Percentiles rank a stretch among this genome's conserved stretches.
Evolutionary conservation across 495 filamentous ascomycete species (phyloP).

Genomic region (Aspergillus affinis): DNA sequence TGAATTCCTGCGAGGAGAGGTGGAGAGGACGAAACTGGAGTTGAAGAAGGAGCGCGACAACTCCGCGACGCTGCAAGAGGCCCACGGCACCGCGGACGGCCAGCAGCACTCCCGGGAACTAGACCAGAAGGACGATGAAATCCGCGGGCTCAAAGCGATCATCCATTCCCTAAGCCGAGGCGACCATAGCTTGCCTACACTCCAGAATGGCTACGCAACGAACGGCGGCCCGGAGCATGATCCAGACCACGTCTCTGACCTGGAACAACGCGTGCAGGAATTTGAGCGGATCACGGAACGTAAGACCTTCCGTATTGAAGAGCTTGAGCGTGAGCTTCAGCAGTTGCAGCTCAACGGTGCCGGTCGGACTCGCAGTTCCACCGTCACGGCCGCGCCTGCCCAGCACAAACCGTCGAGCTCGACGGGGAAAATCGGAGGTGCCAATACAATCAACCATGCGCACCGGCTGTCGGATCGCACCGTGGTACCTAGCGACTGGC

Average conservation of each 20-base stretch:
- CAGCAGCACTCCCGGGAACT: constrained; percentile 64
- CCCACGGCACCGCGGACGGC: constrained; percentile 49
- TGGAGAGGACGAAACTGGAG: constrained; percentile 90
- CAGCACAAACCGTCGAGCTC: constrained; percentile 42
- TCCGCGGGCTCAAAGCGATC: constrained; percentile 93
- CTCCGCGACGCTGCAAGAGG: constrained; percentile 55
- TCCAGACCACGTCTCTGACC: constrained; percentile 37
- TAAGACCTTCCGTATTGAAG: constrained; percentile 78
- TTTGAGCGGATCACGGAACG: constrained; percentile 66
- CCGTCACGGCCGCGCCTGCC: constrained; percentile 37
- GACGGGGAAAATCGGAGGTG: constrained; percentile 29
- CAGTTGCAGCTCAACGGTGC: constrained; percentile 44
- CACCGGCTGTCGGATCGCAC: constrained; percentile 50
- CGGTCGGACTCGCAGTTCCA: constrained; percentile 41
- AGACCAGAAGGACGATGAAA: constrained; percentile 95
- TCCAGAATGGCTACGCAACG: constrained; percentile 24
- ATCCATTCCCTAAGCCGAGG: constrained; percentile 89
- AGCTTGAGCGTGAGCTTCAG: constrained; percentile 85
- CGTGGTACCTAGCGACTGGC: constrained; percentile 46
- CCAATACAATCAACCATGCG: constrained; percentile 30
- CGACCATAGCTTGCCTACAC: constrained; percentile 44
- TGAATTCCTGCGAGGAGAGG: constrained; percentile 93
- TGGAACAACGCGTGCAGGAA: constrained; percentile 78
- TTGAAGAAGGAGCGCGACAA: constrained; percentile 87
- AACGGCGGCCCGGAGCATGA: constrained; percentile 27